phyloP scores from a whole-genome alignment of 352 stramenopile species.

The Globisporangium ultimum region DNA sequence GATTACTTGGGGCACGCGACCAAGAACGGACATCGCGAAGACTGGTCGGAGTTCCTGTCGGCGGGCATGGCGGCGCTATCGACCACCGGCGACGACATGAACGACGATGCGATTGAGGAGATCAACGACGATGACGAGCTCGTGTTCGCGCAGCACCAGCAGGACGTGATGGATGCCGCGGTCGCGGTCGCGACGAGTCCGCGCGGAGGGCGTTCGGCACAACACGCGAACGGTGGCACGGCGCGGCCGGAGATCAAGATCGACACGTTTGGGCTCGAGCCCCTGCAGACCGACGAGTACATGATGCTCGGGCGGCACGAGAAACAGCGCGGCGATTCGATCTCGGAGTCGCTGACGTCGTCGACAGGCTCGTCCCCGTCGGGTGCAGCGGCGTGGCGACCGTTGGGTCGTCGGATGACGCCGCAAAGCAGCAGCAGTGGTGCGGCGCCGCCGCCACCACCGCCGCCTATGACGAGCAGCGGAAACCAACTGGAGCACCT shows the following conservation, averaged over 20 bases:
- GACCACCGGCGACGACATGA: constrained; percentile 28
- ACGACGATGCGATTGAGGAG: neutral
- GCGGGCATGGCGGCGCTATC: constrained; percentile 60
- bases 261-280: constrained; percentile 17
- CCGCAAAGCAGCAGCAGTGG: constrained; percentile 14
- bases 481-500: constrained; percentile 23
- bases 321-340: constrained; percentile 43
- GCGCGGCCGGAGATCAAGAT: constrained; percentile 4
- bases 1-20: constrained; percentile 32
- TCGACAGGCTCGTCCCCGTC: constrained; percentile 32
- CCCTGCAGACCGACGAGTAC: constrained; percentile 11
- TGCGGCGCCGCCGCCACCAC: neutral
- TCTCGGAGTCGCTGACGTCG: constrained; percentile 33
- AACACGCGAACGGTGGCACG: neutral
- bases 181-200: constrained; percentile 17
- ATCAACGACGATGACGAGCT: constrained; percentile 9
- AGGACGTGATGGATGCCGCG: constrained; percentile 15
- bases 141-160: constrained; percentile 18
- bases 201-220: neutral
- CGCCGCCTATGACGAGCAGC: neutral
- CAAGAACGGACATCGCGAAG: constrained; percentile 23
- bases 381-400: constrained; percentile 32
- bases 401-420: constrained; percentile 40
- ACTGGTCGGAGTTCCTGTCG: constrained; percentile 63
- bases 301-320: constrained; percentile 4